phyloP scores from a whole-genome alignment of 2,329 filamentous ascomycete genomes.

The Verticillium tricorpus region DNA sequence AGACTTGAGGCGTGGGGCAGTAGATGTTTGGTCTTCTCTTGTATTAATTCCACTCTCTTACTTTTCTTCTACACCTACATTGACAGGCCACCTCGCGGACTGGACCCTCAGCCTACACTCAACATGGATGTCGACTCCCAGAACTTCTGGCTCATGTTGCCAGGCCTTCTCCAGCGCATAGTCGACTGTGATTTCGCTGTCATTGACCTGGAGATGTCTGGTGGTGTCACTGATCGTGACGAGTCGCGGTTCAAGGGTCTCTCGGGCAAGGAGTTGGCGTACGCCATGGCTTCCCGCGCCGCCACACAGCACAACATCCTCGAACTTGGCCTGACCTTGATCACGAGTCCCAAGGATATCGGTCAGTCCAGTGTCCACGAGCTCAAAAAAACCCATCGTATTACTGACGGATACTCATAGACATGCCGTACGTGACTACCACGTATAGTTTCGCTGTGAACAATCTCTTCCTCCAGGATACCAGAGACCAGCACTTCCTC shows the following conservation, averaged over 20 bases:
- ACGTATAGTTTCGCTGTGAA: conserved; percentile 26
- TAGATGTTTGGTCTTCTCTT: too few relatives aligned
- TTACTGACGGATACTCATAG: neutral
- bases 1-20: too few relatives aligned
- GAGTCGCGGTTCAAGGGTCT: conserved; percentile 1
- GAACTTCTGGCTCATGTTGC: conserved; percentile 19
- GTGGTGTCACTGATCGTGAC: conserved; percentile 15
- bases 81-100: neutral
- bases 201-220: conserved; percentile 34
- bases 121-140: conserved; percentile 14
- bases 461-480: conserved; percentile 18
- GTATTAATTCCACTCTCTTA: too few relatives aligned
- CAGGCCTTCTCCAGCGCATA: conserved; percentile 22
- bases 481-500: conserved; percentile 9
- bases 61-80: neutral
- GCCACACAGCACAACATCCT: conserved; percentile 26
- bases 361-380: neutral
- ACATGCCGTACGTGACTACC: neutral
- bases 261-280: conserved; percentile 13
- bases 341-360: conserved; percentile 10
- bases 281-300: conserved; percentile 20
- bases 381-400: neutral
- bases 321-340: conserved; percentile 31
- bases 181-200: conserved; percentile 23
- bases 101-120: neutral